Conservation (phyloP, 116 monocot species). For the Iris pallida region DNA sequence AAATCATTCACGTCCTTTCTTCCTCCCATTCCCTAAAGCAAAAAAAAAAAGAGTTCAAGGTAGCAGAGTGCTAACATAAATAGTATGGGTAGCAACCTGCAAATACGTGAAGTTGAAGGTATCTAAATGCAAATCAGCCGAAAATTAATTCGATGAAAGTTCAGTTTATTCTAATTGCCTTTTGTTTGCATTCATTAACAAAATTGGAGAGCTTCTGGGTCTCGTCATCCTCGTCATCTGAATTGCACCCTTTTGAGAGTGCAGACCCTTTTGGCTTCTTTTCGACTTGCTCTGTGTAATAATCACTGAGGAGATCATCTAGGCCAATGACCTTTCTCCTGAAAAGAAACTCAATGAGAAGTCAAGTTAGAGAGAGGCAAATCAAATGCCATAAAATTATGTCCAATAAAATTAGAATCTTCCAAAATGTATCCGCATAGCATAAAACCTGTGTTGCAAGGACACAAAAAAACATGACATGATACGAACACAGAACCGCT, state of each 20-base stretch:
- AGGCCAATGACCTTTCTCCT: conserved; percentile 78
- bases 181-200: conserved; percentile 58
- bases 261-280: conserved; percentile 9
- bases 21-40: not conserved
- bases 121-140: too few species aligned
- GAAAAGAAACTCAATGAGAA: conserved; percentile 6
- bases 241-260: conserved; percentile 22
- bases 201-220: conserved; percentile 43
- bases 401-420: too few species aligned
- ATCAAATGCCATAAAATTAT: not conserved
- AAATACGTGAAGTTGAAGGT: too few species aligned
- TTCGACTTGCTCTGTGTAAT: conserved; percentile 31
- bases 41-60: too few species aligned
- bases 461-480: too few species aligned
- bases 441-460: too few species aligned
- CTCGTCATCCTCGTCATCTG: conserved; percentile 70
- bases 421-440: too few species aligned
- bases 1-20: not conserved
- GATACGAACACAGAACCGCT: too few species aligned
- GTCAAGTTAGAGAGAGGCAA: not conserved
- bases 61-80: too few species aligned
- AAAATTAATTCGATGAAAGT: too few species aligned
- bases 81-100: too few species aligned
- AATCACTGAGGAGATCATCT: conserved; percentile 82
- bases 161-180: conserved; percentile 28